Conservation (phyloP, 2,329 filamentous ascomycete genomes). For the Mycosphaerella arachidis region DNA sequence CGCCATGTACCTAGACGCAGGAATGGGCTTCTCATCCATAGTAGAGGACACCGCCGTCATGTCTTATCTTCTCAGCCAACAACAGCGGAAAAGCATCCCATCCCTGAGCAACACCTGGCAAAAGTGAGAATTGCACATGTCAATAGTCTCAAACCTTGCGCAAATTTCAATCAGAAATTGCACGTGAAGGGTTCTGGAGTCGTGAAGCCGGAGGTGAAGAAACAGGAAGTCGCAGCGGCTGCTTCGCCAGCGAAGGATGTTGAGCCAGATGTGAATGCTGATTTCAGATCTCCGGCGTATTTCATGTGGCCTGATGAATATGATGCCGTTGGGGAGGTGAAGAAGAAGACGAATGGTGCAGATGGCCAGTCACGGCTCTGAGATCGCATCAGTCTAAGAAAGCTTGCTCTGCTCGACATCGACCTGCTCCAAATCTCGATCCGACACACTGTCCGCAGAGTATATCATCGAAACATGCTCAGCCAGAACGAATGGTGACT, state of each 20-base stretch:
- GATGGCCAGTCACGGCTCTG: not conserved
- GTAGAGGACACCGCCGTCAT: conserved; percentile 9
- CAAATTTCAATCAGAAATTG: not conserved
- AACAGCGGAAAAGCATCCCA: not conserved
- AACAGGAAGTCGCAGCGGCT: not conserved
- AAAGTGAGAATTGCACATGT: conserved; percentile 2
- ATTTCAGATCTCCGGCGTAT: conserved; percentile 1
- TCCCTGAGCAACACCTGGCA: conserved; percentile 5
- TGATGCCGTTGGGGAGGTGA: conserved; percentile 8
- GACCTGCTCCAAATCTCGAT: too few species aligned
- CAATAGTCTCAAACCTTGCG: conserved; percentile 6
- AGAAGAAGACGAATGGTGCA: not conserved
- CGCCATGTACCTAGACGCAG: conserved; percentile 9
- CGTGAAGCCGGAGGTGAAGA: not conserved
- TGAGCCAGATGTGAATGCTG: conserved; percentile 2
- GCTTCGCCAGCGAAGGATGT: not conserved
- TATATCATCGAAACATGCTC: too few species aligned
- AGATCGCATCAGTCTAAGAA: not conserved
- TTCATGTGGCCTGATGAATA: conserved; percentile 9
- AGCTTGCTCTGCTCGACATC: not conserved
- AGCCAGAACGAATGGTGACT: conserved; percentile 12
- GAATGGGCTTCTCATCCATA: conserved; percentile 8
- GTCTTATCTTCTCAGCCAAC: conserved; percentile 1
- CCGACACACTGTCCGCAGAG: too few species aligned
- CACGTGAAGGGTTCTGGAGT: not conserved